Evolutionary conservation across 192 early-diverging fungal genomes (phyloP).

Genomic region (Thamnidium elegans): DNA sequence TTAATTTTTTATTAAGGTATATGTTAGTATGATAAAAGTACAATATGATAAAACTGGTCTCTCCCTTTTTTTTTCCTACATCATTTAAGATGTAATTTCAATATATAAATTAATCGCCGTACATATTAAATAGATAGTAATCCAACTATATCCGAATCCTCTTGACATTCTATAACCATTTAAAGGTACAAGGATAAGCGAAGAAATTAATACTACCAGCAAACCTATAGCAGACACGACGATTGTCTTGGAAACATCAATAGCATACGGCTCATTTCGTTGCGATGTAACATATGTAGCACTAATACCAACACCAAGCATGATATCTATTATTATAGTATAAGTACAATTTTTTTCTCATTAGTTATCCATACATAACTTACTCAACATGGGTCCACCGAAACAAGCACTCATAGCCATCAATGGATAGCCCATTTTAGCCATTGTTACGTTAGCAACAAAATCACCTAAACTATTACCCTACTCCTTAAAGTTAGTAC

Average conservation of each 20-base stretch:
- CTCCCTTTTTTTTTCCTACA: not conserved
- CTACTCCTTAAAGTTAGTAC: constrained; percentile 22
- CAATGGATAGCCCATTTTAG: constrained; percentile 84
- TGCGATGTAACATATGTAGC: constrained; percentile 57
- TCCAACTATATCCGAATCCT: constrained; percentile 53
- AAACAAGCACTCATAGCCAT: constrained; percentile 97
- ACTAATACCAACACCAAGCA: constrained; percentile 83
- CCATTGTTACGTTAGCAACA: constrained; percentile 90
- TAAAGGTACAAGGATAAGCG: constrained; percentile 58
- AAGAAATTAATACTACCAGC: constrained; percentile 56
- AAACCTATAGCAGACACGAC: constrained; percentile 68
- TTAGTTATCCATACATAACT: not conserved
- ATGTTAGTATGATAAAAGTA: too few species aligned
- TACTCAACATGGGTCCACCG: constrained; percentile 89
- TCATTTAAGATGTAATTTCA: constrained; percentile 34
- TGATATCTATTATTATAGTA: constrained; percentile 52
- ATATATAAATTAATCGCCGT: constrained; percentile 61
- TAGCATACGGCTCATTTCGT: constrained; percentile 46
- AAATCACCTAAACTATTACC: constrained; percentile 86
- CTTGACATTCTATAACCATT: constrained; percentile 63
- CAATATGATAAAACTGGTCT: too few species aligned
- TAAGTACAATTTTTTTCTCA: not conserved
- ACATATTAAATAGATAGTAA: constrained; percentile 57
- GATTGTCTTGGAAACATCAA: constrained; percentile 64
- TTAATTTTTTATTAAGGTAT: not conserved